These are phyloP conservation scores for Endogone sp. DNA, from an alignment of 192 early-diverging fungal species.

Conservation along the genomic window DNA sequence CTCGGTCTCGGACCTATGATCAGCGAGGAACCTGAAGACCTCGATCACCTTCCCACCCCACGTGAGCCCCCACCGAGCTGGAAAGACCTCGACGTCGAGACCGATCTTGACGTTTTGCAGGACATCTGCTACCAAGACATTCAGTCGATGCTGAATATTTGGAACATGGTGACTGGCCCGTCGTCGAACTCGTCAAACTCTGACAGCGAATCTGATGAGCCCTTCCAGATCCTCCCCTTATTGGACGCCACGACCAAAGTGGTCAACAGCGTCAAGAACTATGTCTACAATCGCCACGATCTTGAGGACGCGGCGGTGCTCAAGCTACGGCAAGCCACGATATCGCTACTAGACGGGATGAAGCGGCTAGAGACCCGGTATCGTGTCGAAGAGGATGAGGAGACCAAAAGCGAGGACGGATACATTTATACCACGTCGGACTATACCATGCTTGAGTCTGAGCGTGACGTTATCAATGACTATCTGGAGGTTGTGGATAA, in stretches of 20 bases:
- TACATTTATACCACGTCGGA: constrained; percentile 44
- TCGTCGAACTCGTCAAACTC: constrained; percentile 6
- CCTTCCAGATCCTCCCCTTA: constrained; percentile 38
- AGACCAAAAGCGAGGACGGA: constrained; percentile 29
- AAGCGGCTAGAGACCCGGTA: constrained; percentile 39
- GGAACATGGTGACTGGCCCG: constrained; percentile 48
- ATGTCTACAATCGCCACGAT: constrained; percentile 44
- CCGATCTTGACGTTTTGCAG: constrained; percentile 41
- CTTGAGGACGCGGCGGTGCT: constrained; percentile 29
- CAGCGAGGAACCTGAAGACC: constrained; percentile 37
- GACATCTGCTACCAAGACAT: constrained; percentile 43
- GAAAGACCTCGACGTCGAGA: constrained; percentile 37
- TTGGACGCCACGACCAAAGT: constrained; percentile 47
- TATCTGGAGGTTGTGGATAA: constrained; percentile 45
- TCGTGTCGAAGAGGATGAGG: constrained; percentile 31
- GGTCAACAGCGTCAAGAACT: constrained; percentile 46
- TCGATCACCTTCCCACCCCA: constrained; percentile 33
- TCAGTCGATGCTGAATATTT: constrained; percentile 40
- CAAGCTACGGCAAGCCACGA: constrained; percentile 36
- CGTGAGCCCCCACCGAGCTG: constrained; percentile 36
- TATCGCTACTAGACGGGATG: constrained; percentile 44
- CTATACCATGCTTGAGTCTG: constrained; percentile 35
- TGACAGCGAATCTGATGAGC: background rate
- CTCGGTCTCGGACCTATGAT: constrained; percentile 22
- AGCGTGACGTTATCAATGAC: constrained; percentile 37